Conservation (phyloP, 2,329 filamentous ascomycete species). For the Talaromyces verruculosus region DNA sequence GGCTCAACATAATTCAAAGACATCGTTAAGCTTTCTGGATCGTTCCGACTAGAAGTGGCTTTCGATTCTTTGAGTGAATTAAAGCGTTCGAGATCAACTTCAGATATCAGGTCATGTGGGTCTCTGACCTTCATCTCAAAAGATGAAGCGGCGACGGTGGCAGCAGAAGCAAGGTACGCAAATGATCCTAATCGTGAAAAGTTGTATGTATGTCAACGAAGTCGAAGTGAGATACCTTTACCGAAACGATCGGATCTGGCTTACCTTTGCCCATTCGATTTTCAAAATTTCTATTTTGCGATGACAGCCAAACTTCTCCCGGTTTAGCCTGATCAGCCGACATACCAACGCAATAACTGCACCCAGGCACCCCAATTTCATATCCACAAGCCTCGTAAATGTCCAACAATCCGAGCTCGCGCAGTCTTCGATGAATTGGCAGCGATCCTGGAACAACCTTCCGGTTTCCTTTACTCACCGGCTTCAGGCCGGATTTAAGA, state of each 20-base stretch:
- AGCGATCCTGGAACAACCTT: constrained; percentile 46
- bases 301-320: constrained; percentile 49
- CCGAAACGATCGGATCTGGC: too few species aligned
- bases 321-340: constrained; percentile 42
- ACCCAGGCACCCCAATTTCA: constrained; percentile 45
- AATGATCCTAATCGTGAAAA: constrained; percentile 37
- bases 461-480: constrained; percentile 36
- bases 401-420: constrained; percentile 36
- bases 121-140: constrained; percentile 48
- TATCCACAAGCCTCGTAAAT: constrained; percentile 47
- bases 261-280: constrained; percentile 48
- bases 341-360: constrained; percentile 50
- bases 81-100: constrained; percentile 31
- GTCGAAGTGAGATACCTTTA: background rate
- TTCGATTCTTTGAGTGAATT: constrained; percentile 12
- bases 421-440: constrained; percentile 42
- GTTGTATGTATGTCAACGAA: background rate
- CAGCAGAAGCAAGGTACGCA: constrained; percentile 49
- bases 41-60: background rate
- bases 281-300: constrained; percentile 50
- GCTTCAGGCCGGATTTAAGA: constrained; percentile 34
- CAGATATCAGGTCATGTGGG: constrained; percentile 33
- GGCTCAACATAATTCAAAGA: constrained; percentile 20
- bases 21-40: background rate
- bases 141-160: constrained; percentile 49